phyloP scores from a whole-genome alignment of 2,329 filamentous ascomycete species.

The Dryadomyces quercivorus region DNA sequence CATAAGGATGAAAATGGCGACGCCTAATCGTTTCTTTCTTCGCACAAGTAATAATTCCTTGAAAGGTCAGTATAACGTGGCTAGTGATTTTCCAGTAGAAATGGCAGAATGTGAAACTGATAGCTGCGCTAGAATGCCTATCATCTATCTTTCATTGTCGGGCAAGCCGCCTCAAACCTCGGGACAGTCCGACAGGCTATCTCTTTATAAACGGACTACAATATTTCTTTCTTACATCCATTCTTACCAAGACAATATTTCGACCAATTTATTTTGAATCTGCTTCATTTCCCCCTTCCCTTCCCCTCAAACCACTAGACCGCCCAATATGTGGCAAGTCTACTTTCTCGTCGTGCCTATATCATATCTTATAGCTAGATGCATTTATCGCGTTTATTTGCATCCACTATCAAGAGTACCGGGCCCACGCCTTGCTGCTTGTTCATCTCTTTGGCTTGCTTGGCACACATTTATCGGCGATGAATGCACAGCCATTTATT shows the following conservation, averaged over 20 bases:
- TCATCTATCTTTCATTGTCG: not conserved
- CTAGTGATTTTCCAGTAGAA: too few relatives aligned
- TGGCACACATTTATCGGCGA: slow-evolving; percentile 7
- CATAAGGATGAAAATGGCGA: too few relatives aligned
- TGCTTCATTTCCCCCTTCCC: not conserved
- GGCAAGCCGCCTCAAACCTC: not conserved
- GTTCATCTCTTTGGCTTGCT: slow-evolving; percentile 12
- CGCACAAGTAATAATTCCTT: too few relatives aligned
- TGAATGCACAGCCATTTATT: slow-evolving; percentile 4
- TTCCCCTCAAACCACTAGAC: not conserved
- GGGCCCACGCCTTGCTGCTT: slow-evolving; percentile 18
- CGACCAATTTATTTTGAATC: not conserved
- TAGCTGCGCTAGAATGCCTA: too few relatives aligned
- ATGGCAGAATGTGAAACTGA: too few relatives aligned
- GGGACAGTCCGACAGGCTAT: not conserved
- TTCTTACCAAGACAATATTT: not conserved
- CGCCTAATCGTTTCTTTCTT: too few relatives aligned
- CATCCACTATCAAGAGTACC: slow-evolving; percentile 21
- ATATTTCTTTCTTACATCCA: not conserved
- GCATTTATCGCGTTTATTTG: slow-evolving; percentile 26
- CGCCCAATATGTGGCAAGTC: not conserved
- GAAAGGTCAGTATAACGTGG: too few relatives aligned
- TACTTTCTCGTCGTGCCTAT: not conserved
- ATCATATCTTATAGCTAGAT: not conserved
- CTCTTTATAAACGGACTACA: not conserved